A percentile compares a stretch with the other conserved stretches of the same genome.
Evolutionary conservation across 2,329 filamentous ascomycete genomes (phyloP).

Genomic region (Penicillium sp.): DNA sequence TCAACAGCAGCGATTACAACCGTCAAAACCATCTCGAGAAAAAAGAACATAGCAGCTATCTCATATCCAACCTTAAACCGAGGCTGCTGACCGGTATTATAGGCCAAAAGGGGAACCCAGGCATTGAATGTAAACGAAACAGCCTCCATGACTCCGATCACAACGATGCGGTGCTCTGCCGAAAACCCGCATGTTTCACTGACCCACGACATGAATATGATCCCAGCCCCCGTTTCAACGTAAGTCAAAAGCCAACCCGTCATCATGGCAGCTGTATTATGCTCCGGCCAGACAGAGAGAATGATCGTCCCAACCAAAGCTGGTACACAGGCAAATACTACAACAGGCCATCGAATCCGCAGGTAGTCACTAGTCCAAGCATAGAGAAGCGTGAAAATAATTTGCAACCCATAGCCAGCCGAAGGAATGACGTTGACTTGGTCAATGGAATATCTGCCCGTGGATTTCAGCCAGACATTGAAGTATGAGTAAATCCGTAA

Average conservation of each 20-base stretch:
- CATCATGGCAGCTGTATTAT: constrained; percentile 17
- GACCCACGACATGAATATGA: constrained; percentile 42
- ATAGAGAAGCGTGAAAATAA: constrained; percentile 61
- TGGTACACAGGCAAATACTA: too few species aligned
- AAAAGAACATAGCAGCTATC: constrained; percentile 39
- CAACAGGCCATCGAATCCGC: too few species aligned
- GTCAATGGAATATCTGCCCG: constrained; percentile 46
- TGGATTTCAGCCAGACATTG: constrained; percentile 50
- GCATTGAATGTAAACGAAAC: constrained; percentile 51
- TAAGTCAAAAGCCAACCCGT: constrained; percentile 19
- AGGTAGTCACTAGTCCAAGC: constrained; percentile 63
- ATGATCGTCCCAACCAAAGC: too few species aligned
- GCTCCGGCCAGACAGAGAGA: constrained; percentile 11
- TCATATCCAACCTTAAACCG: constrained; percentile 46
- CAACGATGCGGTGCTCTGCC: constrained; percentile 55
- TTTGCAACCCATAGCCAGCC: constrained; percentile 50
- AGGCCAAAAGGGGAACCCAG: constrained; percentile 49
- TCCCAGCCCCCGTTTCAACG: constrained; percentile 13
- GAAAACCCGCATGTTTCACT: constrained; percentile 53
- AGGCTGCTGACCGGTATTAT: constrained; percentile 43
- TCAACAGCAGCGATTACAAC: too few species aligned
- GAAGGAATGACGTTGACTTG: constrained; percentile 62
- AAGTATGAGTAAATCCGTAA: constrained; percentile 41
- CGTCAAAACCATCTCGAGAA: neutral
- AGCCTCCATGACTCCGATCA: constrained; percentile 56